Evolutionary conservation across 2,329 filamentous ascomycete genomes (phyloP).

Genomic region (Sarocladium oryzae): DNA sequence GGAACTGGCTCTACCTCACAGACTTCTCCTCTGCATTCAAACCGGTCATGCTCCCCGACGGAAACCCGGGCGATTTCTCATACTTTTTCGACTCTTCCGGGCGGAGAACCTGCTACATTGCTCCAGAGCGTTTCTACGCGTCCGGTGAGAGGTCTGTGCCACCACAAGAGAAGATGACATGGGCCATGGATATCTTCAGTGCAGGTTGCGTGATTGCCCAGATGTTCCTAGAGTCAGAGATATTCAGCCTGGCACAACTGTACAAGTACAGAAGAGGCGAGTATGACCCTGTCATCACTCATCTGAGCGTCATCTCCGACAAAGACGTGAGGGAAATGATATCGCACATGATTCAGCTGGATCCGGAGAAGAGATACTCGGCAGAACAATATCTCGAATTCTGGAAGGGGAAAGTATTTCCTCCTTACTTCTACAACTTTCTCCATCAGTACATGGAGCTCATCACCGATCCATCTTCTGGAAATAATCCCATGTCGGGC

Average conservation of each 20-base stretch:
- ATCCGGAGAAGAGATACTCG: constrained; percentile 85
- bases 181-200: constrained; percentile 99
- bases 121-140: constrained; percentile 83
- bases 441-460: constrained; percentile 96
- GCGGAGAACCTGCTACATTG: constrained; percentile 86
- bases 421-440: constrained; percentile 95
- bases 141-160: constrained; percentile 52
- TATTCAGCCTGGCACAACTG: constrained; percentile 95
- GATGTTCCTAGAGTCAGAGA: constrained; percentile 86
- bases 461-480: constrained; percentile 84
- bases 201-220: constrained; percentile 95
- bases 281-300: constrained; percentile 77
- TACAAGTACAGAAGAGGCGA: constrained; percentile 91
- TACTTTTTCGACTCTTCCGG: constrained; percentile 96
- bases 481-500: constrained; percentile 63
- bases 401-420: constrained; percentile 88
- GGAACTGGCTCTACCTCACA: constrained; percentile 98
- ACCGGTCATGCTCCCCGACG: constrained; percentile 85
- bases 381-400: constrained; percentile 92
- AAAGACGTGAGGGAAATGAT: constrained; percentile 82
- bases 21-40: constrained; percentile 97
- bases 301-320: constrained; percentile 82
- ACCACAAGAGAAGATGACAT: constrained; percentile 57
- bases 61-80: constrained; percentile 95
- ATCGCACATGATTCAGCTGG: constrained; percentile 90